Evolutionary conservation across 371 early-diverging fungal genomes (phyloP).

Genomic region (Mucor lusitanicus): DNA sequence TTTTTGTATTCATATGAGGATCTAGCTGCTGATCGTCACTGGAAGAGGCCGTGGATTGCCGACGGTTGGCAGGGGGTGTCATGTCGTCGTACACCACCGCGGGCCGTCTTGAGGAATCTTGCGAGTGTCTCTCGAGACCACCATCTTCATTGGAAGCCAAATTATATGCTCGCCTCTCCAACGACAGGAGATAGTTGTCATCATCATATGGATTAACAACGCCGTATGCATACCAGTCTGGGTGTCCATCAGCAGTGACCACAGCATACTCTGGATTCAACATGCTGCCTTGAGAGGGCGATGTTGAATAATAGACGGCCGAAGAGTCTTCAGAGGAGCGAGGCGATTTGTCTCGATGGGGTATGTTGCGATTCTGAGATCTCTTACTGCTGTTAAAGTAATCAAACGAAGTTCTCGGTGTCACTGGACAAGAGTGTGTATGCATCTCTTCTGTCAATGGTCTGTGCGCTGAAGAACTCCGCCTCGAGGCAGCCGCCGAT

Average conservation of each 20-base stretch:
- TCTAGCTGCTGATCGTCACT: constrained; percentile 4
- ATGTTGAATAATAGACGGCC: not conserved
- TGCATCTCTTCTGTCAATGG: not conserved
- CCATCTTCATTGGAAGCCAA: constrained; percentile 11
- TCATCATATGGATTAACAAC: constrained; percentile 26
- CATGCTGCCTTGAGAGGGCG: not conserved
- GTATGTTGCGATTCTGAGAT: not conserved
- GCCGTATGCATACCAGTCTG: constrained; percentile 34
- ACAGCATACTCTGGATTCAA: not conserved
- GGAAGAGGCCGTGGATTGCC: not conserved
- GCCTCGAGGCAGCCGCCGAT: not conserved
- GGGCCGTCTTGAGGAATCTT: not conserved
- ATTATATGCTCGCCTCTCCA: constrained; percentile 43
- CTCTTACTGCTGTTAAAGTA: not conserved
- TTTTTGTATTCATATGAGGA: constrained; percentile 27
- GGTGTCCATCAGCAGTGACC: not conserved
- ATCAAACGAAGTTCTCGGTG: constrained; percentile 9
- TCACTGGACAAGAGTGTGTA: constrained; percentile 13
- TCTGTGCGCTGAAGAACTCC: constrained; percentile 22
- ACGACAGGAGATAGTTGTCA: constrained; percentile 42
- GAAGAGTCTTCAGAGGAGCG: constrained; percentile 13
- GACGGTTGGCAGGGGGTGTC: not conserved
- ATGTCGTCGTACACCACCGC: not conserved
- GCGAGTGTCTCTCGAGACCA: constrained; percentile 3
- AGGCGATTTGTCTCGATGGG: not conserved